Conservation (phyloP, 148 eudicot genomes). For the Chenopodium quinoa region DNA sequence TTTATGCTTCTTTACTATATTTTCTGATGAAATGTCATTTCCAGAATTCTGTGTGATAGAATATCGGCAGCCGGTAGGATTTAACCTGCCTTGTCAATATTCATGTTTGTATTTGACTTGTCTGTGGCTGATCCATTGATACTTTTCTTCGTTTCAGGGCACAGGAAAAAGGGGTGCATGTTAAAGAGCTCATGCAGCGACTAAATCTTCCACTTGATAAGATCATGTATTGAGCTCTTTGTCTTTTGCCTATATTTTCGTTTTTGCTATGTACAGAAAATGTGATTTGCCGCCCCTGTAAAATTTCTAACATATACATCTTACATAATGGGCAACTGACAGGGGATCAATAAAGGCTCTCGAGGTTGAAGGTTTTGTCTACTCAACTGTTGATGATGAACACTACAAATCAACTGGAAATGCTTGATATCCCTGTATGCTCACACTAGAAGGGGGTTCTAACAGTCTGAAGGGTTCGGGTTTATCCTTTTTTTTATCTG, state of each 20-base stretch:
- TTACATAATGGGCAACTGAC: constrained; percentile 20
- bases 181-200: constrained; percentile 46
- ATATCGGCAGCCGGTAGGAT: not conserved
- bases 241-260: constrained; percentile 11
- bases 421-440: constrained; percentile 22
- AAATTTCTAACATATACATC: not conserved
- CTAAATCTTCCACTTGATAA: constrained; percentile 52
- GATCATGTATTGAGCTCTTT: constrained; percentile 40
- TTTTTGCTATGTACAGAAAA: not conserved
- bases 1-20: too few species aligned
- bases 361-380: constrained; percentile 64
- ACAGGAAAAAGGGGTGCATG: constrained; percentile 55
- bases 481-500: not conserved
- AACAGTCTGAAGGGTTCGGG: not conserved
- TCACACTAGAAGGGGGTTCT: not conserved
- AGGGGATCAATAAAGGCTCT: constrained; percentile 51
- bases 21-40: not conserved
- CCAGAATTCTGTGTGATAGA: not conserved
- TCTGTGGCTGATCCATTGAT: not conserved
- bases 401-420: constrained; percentile 71
- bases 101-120: not conserved
- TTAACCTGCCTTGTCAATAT: not conserved
- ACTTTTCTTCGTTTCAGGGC: constrained; percentile 16
- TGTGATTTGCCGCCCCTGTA: not conserved
- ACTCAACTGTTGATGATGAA: constrained; percentile 69